Percentiles rank a stretch among this genome's conserved stretches.
These are phyloP conservation scores for Graphiopsis chlorocephala DNA, from an alignment of 2,329 filamentous ascomycete genomes.

Conservation along the genomic window DNA sequence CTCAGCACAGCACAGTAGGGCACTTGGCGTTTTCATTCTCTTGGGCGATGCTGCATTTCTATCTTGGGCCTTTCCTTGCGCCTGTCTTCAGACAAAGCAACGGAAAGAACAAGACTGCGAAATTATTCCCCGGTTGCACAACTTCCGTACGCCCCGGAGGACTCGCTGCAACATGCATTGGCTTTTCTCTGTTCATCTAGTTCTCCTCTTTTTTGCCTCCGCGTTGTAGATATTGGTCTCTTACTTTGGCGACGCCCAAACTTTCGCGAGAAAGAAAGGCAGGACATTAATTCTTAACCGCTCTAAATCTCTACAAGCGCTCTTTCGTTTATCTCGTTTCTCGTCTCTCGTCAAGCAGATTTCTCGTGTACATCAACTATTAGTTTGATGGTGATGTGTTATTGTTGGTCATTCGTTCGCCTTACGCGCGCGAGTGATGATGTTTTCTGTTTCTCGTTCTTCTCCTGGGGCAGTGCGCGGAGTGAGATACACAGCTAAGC, in stretches of 20 bases:
- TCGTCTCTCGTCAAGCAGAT: background rate
- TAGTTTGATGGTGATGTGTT: background rate
- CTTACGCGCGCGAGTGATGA: background rate
- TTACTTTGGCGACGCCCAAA: background rate
- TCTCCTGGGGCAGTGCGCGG: background rate
- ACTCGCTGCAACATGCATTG: background rate
- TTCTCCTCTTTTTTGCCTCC: background rate
- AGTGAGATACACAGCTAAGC: background rate
- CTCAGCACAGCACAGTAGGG: background rate
- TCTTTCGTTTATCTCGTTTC: background rate
- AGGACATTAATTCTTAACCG: background rate
- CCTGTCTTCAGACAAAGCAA: background rate
- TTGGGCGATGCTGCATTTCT: background rate
- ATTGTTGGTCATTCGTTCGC: background rate
- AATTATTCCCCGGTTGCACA: background rate
- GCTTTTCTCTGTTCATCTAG: background rate
- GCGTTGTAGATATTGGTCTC: background rate
- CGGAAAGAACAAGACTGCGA: background rate
- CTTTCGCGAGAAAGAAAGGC: background rate
- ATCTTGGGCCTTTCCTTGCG: background rate
- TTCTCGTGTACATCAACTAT: background rate
- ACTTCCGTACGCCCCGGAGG: background rate
- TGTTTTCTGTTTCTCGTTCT: background rate
- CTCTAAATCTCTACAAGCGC: background rate
- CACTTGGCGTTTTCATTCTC: background rate